Conservation (phyloP, 306 rosid species). For the Cicer pinnatifidum region DNA sequence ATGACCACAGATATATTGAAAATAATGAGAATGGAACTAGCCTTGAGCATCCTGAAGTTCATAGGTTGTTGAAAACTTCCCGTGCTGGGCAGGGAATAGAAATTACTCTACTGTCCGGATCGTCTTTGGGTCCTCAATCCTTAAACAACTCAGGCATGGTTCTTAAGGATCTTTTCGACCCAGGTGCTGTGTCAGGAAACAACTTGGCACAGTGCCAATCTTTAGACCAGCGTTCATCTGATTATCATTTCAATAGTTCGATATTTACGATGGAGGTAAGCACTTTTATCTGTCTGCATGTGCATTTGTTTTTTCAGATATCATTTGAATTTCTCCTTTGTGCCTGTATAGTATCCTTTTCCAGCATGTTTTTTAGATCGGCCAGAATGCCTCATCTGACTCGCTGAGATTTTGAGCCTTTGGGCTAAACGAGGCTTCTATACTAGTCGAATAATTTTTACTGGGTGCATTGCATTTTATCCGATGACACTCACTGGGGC, state of each 20-base stretch:
- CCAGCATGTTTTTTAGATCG: background rate
- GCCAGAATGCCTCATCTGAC: constrained; percentile 6
- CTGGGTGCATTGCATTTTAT: constrained; percentile 26
- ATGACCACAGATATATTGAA: constrained; percentile 49
- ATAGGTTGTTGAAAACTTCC: constrained; percentile 54
- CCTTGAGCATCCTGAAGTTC: constrained; percentile 51
- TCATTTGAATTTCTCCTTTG: constrained; percentile 6
- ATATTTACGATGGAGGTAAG: constrained; percentile 61
- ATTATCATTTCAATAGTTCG: constrained; percentile 55
- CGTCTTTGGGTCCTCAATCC: constrained; percentile 62
- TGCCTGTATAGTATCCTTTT: constrained; percentile 10
- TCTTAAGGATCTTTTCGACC: constrained; percentile 76
- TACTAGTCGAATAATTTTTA: constrained; percentile 16
- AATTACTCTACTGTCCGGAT: constrained; percentile 75
- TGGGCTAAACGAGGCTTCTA: background rate
- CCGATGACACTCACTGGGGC: background rate
- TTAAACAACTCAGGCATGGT: constrained; percentile 70
- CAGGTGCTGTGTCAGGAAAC: constrained; percentile 66
- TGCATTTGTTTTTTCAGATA: constrained; percentile 13
- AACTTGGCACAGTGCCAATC: constrained; percentile 63
- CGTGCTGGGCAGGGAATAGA: constrained; percentile 68
- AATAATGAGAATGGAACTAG: constrained; percentile 51
- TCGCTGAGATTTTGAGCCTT: background rate
- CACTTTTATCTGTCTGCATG: constrained; percentile 4
- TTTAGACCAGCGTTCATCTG: constrained; percentile 63